Base-by-base conservation (phyloP, 768 basidiomycete genomes). In the Roridomyces roridus region DNA sequence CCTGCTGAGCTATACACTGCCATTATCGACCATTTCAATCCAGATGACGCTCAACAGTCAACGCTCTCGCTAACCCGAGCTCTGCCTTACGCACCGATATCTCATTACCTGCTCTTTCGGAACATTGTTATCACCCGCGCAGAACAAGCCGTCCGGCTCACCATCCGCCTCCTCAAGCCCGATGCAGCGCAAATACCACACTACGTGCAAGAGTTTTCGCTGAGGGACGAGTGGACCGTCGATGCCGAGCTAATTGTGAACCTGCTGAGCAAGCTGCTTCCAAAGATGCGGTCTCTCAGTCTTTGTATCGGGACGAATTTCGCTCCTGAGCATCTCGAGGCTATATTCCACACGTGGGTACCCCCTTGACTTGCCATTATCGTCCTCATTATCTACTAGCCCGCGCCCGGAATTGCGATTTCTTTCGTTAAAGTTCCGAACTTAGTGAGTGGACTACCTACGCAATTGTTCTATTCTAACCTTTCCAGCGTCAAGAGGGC, bases 211-310 rank as follows among this genome's bases (percentile, higher is more conserved):
- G 74, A 75, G 7, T 72, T 91, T 46, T 75, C 74, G 14, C 66
- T 89, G 29, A 78, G 86, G 67, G 74, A 80, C 14, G 47, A 50
- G 18, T 95, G 91, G 90, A 76, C 67, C 7, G 85, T 85, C 25
- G 91, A 94, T 65, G 87, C 91, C 3, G 86, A 92, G 55, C 80
- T 91, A 14, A 73, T 92, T 37, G 79, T 88, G 65, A 91, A 90
- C 66, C 65, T 92, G n/a, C 60, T 94, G 18, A 68, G 73, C 20
- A 71, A 87, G 31, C 73, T 8, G 7, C 31, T 95, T 9, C 78
- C 85, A 2, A 70, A 74, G 18, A 60, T 91, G 18, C 67, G 70
- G 23, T 72, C 73, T 7, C 67, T 96, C 58, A 73, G 69, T 23
- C 69, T 97, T 46, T 85, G 85, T 69, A 77, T 96, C 58, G 95